Base-by-base conservation (phyloP, 2,329 filamentous ascomycete genomes). In the Pseudopyrenochaeta lycopersici region DNA sequence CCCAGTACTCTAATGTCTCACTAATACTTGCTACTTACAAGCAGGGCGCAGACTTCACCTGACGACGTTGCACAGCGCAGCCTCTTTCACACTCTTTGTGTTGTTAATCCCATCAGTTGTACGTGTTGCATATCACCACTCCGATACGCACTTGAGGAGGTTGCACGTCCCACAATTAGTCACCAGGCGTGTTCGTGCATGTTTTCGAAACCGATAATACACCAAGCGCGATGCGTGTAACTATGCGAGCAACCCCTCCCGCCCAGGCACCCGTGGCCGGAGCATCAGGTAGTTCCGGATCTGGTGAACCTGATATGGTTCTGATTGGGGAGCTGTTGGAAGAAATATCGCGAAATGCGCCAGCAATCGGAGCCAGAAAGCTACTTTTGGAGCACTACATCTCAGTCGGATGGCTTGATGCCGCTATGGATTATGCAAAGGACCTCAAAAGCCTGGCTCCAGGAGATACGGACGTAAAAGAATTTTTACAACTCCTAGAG, bases 341-440 rank as follows among this genome's bases (percentile, higher is more conserved):
- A 43, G 61, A 71, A 17, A 70, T 73, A 18, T 64, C 66, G 7
- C 62, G 70, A 39, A 54, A 63, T 41, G 61, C 71, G 15, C 69
- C 71, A 7, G 70, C 69, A 7, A 57, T 73, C 30, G 42, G 38
- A 18, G 66, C 69, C 6, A 62, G 64, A 17, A 75, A 72, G 33
- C 55, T 74, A 4, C 66, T 75, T 3, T 54, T 67, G 2, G 68
- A 74, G 46, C 72, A 73, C 27, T 74, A 72, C 51, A 66, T 73
- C 10, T 58, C 66, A 3, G 54, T 68, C 7, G 69, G 70, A 20
- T 74, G 71, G 71, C 56, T 72, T 7, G 68, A 73, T n/a, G 70
- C 70, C 23, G 72, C 71, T 7, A 56, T 55, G 7, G 70, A 75
- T 15, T 63, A 67, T 27, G 59, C 65, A 12, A 66, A 64, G 17